phyloP scores from a whole-genome alignment of 768 basidiomycete species.

The Boletus rubescentipes region DNA sequence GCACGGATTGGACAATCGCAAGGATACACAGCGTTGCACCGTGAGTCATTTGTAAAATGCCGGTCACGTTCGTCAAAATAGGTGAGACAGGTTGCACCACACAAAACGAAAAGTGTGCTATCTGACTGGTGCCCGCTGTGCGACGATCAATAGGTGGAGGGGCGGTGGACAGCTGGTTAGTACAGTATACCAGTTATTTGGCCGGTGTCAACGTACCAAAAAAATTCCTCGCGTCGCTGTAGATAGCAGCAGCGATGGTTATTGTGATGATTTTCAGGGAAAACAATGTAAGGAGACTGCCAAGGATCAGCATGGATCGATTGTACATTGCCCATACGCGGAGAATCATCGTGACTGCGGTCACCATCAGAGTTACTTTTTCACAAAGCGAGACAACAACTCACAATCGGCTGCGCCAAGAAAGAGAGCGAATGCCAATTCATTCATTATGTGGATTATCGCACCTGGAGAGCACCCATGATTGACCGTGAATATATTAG shows the following conservation, averaged over 20 bases:
- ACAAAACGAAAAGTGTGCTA: neutral
- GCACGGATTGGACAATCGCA: neutral
- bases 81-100: no score
- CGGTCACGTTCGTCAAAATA: neutral
- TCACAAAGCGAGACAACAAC: neutral
- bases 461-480: neutral
- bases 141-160: no score
- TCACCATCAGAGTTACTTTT: neutral
- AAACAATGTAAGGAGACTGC: neutral
- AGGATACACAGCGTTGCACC: neutral
- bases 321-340: neutral
- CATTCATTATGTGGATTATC: neutral
- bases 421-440: neutral
- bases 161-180: neutral
- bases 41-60: neutral
- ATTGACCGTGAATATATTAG: neutral
- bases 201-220: neutral
- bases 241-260: neutral
- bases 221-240: neutral
- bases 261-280: neutral
- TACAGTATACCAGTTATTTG: neutral
- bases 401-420: conserved; percentile 3
- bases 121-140: neutral
- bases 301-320: neutral
- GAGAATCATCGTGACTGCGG: conserved; percentile 1